Evolutionary conservation across 2,329 filamentous ascomycete species (phyloP).

Genomic region (Pyrenophora graminea): DNA sequence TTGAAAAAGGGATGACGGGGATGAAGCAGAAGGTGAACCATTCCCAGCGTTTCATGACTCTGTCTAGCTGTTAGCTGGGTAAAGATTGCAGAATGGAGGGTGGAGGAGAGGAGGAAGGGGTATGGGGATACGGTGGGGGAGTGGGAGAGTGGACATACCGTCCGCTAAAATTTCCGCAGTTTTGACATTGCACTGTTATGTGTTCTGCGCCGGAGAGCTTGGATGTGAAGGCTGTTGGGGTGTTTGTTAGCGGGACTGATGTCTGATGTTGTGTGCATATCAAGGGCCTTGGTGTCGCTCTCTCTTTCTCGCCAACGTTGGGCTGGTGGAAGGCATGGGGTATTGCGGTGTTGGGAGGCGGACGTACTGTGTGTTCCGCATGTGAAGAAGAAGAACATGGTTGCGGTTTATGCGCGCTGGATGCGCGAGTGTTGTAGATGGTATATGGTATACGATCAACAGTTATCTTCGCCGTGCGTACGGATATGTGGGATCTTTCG

Average conservation of each 20-base stretch:
- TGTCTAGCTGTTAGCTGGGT: not conserved
- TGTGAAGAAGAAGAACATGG: constrained; percentile 56
- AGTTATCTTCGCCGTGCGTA: not conserved
- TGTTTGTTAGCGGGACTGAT: not conserved
- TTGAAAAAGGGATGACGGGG: constrained; percentile 71
- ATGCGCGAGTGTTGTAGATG: constrained; percentile 5
- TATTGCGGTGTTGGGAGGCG: too few species aligned
- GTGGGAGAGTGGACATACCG: not conserved
- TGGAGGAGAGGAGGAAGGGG: not conserved
- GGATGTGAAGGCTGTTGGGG: constrained; percentile 51
- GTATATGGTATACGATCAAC: not conserved
- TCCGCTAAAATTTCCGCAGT: constrained; percentile 56
- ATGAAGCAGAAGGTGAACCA: constrained; percentile 84
- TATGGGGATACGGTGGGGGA: too few species aligned
- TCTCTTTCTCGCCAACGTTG: too few species aligned
- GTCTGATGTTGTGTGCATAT: too few species aligned
- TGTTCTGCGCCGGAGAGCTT: constrained; percentile 54
- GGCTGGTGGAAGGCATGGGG: not conserved
- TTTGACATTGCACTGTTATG: constrained; percentile 57
- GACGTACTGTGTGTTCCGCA: constrained; percentile 55
- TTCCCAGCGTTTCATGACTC: constrained; percentile 33
- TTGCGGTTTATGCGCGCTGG: constrained; percentile 5
- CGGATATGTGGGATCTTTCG: too few species aligned
- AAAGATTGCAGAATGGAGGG: too few species aligned
- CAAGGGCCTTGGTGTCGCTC: too few species aligned